These are phyloP conservation scores for Lactarius quietus DNA, from an alignment of 768 basidiomycete species.

Conservation along the genomic window DNA sequence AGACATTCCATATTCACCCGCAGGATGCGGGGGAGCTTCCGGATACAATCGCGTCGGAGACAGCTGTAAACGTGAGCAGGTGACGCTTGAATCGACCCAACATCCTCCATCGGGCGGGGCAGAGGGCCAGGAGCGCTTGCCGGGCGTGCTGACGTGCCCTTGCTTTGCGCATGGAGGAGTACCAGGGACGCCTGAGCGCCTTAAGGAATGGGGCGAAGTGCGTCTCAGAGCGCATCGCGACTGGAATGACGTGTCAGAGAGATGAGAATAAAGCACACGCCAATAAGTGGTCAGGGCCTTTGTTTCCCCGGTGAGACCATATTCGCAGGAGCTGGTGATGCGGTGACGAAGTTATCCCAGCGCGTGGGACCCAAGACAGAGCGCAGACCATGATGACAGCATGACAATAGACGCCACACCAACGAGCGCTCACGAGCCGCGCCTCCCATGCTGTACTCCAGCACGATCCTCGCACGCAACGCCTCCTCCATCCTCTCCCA, in stretches of 20 bases:
- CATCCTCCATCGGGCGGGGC: background rate
- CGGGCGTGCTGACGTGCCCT: background rate
- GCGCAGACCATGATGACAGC: too few species aligned
- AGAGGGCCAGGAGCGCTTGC: background rate
- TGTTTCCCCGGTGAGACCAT: background rate
- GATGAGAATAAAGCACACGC: background rate
- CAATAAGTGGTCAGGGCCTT: background rate
- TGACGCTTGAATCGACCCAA: background rate
- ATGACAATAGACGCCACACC: too few species aligned
- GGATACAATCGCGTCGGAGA: background rate
- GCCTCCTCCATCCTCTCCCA: slow-evolving; percentile 14
- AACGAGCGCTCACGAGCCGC: too few species aligned
- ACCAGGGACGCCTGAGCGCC: background rate
- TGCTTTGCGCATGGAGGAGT: slow-evolving; percentile 1
- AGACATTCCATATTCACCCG: too few species aligned
- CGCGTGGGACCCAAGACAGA: background rate
- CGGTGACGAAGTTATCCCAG: too few species aligned
- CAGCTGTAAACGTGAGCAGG: background rate
- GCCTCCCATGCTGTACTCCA: slow-evolving; percentile 17
- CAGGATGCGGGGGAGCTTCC: background rate
- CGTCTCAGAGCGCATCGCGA: background rate
- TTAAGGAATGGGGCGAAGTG: background rate
- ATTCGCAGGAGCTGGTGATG: background rate
- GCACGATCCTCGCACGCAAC: slow-evolving; percentile 23
- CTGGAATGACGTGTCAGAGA: background rate